These are phyloP conservation scores for Ceratobasidium sp. DNA, from an alignment of 1,284 basidiomycete genomes.

Conservation along the genomic window DNA sequence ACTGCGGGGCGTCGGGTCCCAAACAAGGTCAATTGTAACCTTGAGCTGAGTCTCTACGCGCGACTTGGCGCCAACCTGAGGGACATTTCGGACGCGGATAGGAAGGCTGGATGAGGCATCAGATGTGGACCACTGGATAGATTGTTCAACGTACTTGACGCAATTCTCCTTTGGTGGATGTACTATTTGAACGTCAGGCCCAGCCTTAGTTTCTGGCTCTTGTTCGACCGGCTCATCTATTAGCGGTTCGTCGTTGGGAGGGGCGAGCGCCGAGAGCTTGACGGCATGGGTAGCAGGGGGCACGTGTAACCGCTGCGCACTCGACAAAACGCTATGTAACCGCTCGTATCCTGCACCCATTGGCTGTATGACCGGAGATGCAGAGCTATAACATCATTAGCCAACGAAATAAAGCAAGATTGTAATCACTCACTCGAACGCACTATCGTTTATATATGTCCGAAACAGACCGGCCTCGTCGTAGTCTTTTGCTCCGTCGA, in stretches of 20 bases:
- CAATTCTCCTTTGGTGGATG: conserved; percentile 29
- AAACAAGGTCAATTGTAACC: conserved; percentile 72
- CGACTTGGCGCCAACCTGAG: conserved; percentile 86
- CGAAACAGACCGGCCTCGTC: conserved; percentile 20
- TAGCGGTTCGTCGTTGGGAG: not conserved
- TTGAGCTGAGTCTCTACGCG: conserved; percentile 93
- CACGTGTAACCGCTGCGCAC: conserved; percentile 12
- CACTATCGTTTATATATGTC: conserved; percentile 28
- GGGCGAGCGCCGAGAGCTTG: not conserved
- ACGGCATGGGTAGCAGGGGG: conserved; percentile 25
- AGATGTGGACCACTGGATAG: not conserved
- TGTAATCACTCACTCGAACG: conserved; percentile 28
- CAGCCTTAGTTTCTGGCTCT: not conserved
- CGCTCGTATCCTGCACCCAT: not conserved
- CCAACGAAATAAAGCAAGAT: not conserved
- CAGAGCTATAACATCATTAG: not conserved
- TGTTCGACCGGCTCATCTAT: not conserved
- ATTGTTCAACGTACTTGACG: not conserved
- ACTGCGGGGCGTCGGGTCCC: conserved; percentile 45
- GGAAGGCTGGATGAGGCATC: conserved; percentile 63
- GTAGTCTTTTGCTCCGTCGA: conserved; percentile 1
- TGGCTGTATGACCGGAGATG: not conserved
- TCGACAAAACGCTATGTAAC: conserved; percentile 21
- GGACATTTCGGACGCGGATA: conserved; percentile 83
- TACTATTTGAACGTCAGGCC: conserved; percentile 3